A percentile compares a stretch with the other conserved stretches of the same genome.
phyloP scores from a whole-genome alignment of 805 yeast genomes.

The Sporopachydermia quercuum region DNA sequence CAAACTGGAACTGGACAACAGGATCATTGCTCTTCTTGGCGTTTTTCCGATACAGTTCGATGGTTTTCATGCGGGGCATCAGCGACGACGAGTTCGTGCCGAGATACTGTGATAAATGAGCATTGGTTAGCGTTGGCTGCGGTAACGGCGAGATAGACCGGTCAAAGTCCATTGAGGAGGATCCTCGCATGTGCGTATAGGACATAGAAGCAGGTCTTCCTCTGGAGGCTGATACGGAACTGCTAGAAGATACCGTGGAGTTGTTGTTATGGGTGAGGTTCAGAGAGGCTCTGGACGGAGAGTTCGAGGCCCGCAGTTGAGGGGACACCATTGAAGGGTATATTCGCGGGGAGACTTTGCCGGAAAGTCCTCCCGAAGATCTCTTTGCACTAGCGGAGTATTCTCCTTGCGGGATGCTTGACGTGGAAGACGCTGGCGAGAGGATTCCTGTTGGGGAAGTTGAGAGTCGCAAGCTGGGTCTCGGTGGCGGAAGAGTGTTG shows the following conservation, averaged over 20 bases:
- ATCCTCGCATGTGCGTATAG: neutral
- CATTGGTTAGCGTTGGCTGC: neutral
- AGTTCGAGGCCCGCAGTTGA: neutral
- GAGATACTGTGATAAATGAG: slow-evolving; percentile 1
- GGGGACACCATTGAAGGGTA: neutral
- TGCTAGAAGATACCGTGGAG: neutral
- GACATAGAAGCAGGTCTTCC: neutral
- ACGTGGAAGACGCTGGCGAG: too few relatives aligned
- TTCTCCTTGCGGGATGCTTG: too few relatives aligned
- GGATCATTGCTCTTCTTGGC: slow-evolving; percentile 81
- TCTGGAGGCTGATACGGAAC: neutral
- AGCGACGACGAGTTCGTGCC: slow-evolving; percentile 21
- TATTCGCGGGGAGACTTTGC: too few relatives aligned
- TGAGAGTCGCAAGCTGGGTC: too few relatives aligned
- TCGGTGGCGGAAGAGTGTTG: neutral
- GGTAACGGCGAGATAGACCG: neutral
- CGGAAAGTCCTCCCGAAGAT: too few relatives aligned
- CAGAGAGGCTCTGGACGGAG: neutral
- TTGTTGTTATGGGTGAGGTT: neutral
- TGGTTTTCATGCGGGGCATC: slow-evolving; percentile 65
- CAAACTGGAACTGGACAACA: slow-evolving; percentile 74
- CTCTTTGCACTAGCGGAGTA: too few relatives aligned
- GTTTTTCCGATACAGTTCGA: slow-evolving; percentile 75
- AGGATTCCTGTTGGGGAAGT: too few relatives aligned
- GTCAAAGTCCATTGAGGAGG: neutral